phyloP scores from a whole-genome alignment of 177 flowering plant species.

The Vitis hybrid region DNA sequence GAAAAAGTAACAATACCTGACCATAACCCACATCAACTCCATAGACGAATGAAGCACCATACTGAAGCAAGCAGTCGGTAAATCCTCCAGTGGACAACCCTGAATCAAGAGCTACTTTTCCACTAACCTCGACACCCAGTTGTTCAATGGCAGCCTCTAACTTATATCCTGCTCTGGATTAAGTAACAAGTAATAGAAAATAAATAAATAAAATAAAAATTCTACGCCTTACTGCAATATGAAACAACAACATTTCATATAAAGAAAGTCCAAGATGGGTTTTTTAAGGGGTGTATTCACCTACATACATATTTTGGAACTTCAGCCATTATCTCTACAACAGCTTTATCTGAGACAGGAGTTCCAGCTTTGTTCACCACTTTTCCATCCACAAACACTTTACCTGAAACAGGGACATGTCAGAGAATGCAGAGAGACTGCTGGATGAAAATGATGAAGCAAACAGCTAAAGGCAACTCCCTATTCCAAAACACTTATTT shows the following conservation, averaged over 20 bases:
- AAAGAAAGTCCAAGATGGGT: neutral
- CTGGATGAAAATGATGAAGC: neutral
- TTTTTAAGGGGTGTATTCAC: constrained; percentile 54
- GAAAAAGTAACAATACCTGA: constrained; percentile 52
- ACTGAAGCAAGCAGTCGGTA: constrained; percentile 96
- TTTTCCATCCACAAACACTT: constrained; percentile 87
- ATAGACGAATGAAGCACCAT: constrained; percentile 91
- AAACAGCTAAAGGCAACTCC: neutral
- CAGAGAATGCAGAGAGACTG: neutral
- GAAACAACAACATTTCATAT: neutral
- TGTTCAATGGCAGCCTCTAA: constrained; percentile 97
- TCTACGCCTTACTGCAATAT: neutral
- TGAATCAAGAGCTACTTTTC: constrained; percentile 96
- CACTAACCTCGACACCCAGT: constrained; percentile 72
- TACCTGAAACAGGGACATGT: constrained; percentile 43
- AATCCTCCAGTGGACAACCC: constrained; percentile 99
- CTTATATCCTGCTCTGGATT: constrained; percentile 85
- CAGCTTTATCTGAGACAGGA: constrained; percentile 67
- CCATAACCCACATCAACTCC: constrained; percentile 99
- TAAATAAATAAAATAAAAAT: neutral
- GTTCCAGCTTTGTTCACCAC: constrained; percentile 86
- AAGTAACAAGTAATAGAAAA: constrained; percentile 1
- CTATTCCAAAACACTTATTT: no score
- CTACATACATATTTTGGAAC: constrained; percentile 99
- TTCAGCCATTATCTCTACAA: constrained; percentile 87